These are phyloP conservation scores for Salix dunnii DNA, from an alignment of 345 rosid species.

Conservation along the genomic window DNA sequence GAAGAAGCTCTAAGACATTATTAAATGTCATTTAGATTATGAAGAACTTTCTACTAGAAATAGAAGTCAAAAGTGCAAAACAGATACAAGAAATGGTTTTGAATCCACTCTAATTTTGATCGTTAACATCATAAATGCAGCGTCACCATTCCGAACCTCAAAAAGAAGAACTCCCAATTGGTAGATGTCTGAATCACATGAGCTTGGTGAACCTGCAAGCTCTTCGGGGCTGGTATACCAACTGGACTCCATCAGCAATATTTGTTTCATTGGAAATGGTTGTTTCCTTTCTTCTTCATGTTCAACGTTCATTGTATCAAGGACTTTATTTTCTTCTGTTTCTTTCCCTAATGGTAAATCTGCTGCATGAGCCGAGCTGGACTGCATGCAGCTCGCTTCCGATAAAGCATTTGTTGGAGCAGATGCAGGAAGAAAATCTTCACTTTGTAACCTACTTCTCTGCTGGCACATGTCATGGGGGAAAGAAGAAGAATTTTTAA, in stretches of 20 bases:
- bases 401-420: constrained; percentile 43
- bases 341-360: constrained; percentile 32
- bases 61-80: background rate
- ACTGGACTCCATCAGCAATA: constrained; percentile 72
- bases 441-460: constrained; percentile 37
- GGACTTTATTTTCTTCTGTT: constrained; percentile 37
- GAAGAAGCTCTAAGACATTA: constrained; percentile 8
- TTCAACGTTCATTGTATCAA: constrained; percentile 33
- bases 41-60: background rate
- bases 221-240: constrained; percentile 95
- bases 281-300: constrained; percentile 55
- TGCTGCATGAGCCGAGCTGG: constrained; percentile 40
- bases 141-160: constrained; percentile 51
- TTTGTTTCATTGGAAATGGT: constrained; percentile 82
- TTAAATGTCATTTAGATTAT: background rate
- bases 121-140: background rate
- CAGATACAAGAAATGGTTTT: background rate
- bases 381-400: constrained; percentile 59
- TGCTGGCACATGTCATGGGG: constrained; percentile 38
- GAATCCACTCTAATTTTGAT: background rate
- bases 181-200: constrained; percentile 86
- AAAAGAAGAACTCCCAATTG: constrained; percentile 84
- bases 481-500: constrained; percentile 38
- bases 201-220: constrained; percentile 49
- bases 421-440: constrained; percentile 30